Evolutionary conservation across 2,329 filamentous ascomycete genomes (phyloP), one percentile per base, ranked within the genome.

Genomic region (Xylaria sp.): DNA sequence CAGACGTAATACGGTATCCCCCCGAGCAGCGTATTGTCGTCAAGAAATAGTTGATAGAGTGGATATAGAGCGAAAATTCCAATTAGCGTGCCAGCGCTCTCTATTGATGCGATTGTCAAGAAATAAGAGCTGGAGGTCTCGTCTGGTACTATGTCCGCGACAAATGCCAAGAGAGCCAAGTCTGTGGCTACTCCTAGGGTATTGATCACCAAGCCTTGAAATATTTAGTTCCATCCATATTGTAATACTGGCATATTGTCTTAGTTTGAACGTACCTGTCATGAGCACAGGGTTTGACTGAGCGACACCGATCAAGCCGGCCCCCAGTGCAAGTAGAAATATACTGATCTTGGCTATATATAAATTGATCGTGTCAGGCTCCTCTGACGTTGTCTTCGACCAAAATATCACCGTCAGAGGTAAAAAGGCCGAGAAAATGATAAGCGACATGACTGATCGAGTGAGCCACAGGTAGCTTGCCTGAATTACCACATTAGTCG

Each of bases 1-100:
- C 65, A 67, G 6, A 64, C 9, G n/a, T 67, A 67, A 37, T 67
- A 67, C 39, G 65, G 65, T 1, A 59, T 44, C n/a, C 65, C 65
- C 23, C 65, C 65, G 1, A 67, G 10, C 20, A 60, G 28, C 20
- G 65, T 67, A 6, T 59, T 7, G 3, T 55, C 28, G 23, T 64
- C n/a, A 12, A 67, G 46, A 50, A 18, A 48, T 41, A 31, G 10
- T 31, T 67, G 65, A 50, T 67, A 67, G 6, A 67, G 55, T 1
- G 65, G 65, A 31, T 67, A 67, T 18, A 67, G 54, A n/a, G 50
- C 5, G 8, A 15, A 28, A 25, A 67, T 67, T 2, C 65, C 65
- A 41, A 64, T 8, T 41, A 67, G 2, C 12, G 54, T 67, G 20
- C 60, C 65, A n/a, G 28, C 39, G 31, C 65, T 67, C 48, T 67